Evolutionary conservation across 345 rosid species (phyloP).

Genomic region (Rhizophora apiculata): DNA sequence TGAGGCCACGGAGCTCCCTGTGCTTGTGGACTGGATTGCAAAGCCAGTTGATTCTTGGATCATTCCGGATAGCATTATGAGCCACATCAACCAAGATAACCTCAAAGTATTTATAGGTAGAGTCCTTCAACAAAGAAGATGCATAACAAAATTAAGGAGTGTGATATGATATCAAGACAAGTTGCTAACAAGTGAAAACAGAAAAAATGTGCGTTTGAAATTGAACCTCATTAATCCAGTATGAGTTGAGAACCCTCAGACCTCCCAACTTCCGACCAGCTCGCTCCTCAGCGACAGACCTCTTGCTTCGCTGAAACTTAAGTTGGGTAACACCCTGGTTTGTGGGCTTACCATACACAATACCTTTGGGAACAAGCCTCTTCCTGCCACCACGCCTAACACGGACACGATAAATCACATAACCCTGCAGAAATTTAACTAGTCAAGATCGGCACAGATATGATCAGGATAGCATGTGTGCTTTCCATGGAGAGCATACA

Average conservation of each 20-base stretch:
- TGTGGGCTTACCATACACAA: constrained; percentile 80
- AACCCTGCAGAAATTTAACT: constrained; percentile 48
- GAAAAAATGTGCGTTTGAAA: not conserved
- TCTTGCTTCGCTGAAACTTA: constrained; percentile 94
- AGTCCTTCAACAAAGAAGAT: constrained; percentile 45
- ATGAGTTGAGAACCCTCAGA: constrained; percentile 88
- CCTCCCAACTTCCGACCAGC: constrained; percentile 92
- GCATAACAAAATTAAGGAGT: not conserved
- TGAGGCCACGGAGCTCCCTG: constrained; percentile 98
- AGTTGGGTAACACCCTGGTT: constrained; percentile 97
- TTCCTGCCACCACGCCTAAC: constrained; percentile 95
- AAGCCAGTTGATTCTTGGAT: constrained; percentile 92
- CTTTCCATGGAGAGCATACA: not conserved
- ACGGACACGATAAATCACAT: constrained; percentile 76
- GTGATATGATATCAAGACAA: not conserved
- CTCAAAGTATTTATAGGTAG: constrained; percentile 93
- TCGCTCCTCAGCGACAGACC: constrained; percentile 98
- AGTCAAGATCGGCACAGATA: not conserved
- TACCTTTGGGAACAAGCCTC: constrained; percentile 98
- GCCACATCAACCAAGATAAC: constrained; percentile 82
- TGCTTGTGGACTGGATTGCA: constrained; percentile 97
- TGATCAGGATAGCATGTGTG: not conserved
- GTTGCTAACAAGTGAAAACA: not conserved
- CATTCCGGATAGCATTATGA: constrained; percentile 76
- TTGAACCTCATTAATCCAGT: constrained; percentile 92